These are phyloP conservation scores for Candida parachauliodes DNA, from an alignment of 805 yeast genomes.

Conservation along the genomic window DNA sequence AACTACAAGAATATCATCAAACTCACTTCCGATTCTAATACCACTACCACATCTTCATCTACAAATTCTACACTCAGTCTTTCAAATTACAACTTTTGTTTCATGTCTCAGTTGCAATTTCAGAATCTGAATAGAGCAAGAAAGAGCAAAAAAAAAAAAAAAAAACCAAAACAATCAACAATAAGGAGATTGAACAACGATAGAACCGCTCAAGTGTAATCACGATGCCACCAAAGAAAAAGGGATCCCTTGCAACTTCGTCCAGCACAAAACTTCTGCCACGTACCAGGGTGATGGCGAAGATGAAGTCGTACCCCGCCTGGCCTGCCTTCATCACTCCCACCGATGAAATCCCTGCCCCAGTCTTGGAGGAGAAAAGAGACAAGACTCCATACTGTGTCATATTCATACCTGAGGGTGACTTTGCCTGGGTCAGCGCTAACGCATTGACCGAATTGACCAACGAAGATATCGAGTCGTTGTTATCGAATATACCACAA, in stretches of 20 bases:
- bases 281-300: conserved; percentile 41
- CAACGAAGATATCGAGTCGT: conserved; percentile 24
- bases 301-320: conserved; percentile 42
- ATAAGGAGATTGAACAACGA: conserved; percentile 3
- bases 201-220: not conserved
- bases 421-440: conserved; percentile 42
- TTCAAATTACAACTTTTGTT: no score
- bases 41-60: no score
- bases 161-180: not conserved
- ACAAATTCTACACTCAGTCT: no score
- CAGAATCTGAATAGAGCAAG: not conserved
- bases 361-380: conserved; percentile 33
- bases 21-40: no score
- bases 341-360: conserved; percentile 29
- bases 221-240: conserved; percentile 33
- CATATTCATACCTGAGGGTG: conserved; percentile 45
- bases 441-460: conserved; percentile 32
- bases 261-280: conserved; percentile 19
- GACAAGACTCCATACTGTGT: conserved; percentile 37
- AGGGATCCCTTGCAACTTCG: not conserved
- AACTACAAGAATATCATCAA: no score
- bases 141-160: not conserved
- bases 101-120: no score
- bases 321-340: conserved; percentile 53
- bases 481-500: conserved; percentile 12